phyloP scores from a whole-genome alignment of 164 flowering plant genomes.

The Akebia trifoliata region DNA sequence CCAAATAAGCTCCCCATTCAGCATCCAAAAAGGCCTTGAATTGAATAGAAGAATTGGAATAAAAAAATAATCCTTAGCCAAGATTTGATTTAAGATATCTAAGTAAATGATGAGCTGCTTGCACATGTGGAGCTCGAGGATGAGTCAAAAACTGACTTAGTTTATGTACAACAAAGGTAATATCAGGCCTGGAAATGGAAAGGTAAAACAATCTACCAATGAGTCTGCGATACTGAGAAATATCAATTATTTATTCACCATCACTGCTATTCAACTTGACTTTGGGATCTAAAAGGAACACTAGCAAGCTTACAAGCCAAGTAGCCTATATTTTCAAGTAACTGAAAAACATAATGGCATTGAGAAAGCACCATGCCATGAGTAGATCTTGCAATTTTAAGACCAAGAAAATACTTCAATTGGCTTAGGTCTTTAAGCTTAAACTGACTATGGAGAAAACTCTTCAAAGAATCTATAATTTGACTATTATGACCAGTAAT shows the following conservation, averaged over 20 bases:
- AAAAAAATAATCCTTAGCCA: constrained; percentile 5
- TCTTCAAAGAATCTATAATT: too few species aligned
- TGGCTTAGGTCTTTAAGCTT: background rate
- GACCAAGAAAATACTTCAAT: constrained; percentile 4
- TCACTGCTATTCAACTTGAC: background rate
- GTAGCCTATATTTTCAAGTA: background rate
- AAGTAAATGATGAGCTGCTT: background rate
- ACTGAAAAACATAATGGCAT: background rate
- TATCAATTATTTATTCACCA: background rate
- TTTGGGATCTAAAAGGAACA: constrained; percentile 2
- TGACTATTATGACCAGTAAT: background rate
- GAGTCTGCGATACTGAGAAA: background rate
- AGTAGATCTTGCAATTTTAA: constrained; percentile 1
- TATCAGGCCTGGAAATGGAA: background rate
- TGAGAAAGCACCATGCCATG: constrained; percentile 1
- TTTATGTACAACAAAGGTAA: background rate
- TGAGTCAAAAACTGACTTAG: background rate
- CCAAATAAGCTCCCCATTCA: background rate
- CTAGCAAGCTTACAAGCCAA: background rate
- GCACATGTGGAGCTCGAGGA: background rate
- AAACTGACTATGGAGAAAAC: too few species aligned
- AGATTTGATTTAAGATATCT: background rate
- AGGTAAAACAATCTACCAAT: background rate
- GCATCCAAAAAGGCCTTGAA: background rate
- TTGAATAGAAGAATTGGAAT: background rate